phyloP scores from a whole-genome alignment of 768 basidiomycete species.

The Phylloporus rhodoxanthus region DNA sequence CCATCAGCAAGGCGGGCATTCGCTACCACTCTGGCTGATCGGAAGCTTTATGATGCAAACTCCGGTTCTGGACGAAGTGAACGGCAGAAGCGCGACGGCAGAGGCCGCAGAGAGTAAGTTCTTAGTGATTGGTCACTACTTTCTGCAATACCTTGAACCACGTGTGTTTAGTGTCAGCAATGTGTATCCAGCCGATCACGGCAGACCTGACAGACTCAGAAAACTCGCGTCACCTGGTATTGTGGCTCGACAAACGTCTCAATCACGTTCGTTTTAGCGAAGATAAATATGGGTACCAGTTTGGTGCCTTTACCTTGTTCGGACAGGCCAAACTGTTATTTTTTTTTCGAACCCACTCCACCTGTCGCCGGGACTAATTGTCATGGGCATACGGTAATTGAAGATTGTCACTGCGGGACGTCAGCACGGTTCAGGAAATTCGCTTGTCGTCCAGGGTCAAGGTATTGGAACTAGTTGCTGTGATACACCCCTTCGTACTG shows the following conservation, averaged over 20 bases:
- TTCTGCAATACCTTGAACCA: background rate
- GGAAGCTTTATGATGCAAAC: slow-evolving; percentile 6
- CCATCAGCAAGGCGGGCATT: background rate
- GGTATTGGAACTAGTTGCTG: slow-evolving; percentile 47
- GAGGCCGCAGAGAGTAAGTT: slow-evolving; percentile 12
- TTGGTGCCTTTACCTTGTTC: slow-evolving; percentile 43
- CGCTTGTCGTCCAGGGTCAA: slow-evolving; percentile 47
- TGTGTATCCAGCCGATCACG: slow-evolving; percentile 31
- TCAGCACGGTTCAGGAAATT: slow-evolving; percentile 55
- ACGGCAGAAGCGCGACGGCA: background rate
- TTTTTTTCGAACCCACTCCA: slow-evolving; percentile 44
- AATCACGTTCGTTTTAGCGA: slow-evolving; percentile 48
- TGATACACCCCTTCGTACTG: slow-evolving; percentile 32
- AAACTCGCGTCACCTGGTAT: slow-evolving; percentile 48
- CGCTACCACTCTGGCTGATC: background rate
- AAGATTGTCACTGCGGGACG: slow-evolving; percentile 1
- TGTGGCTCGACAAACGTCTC: slow-evolving; percentile 50
- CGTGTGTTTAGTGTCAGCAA: slow-evolving; percentile 7
- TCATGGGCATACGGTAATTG: background rate
- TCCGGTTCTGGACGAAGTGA: slow-evolving; percentile 3
- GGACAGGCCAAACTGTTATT: slow-evolving; percentile 44
- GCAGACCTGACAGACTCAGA: slow-evolving; percentile 43
- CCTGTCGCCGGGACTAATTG: slow-evolving; percentile 1
- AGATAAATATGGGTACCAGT: slow-evolving; percentile 46
- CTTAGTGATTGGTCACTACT: background rate